Percentiles rank a stretch among this genome's conserved stretches.
Evolutionary conservation across 2,329 filamentous ascomycete species (phyloP).

Genomic region (Cladobotryum mycophilum): DNA sequence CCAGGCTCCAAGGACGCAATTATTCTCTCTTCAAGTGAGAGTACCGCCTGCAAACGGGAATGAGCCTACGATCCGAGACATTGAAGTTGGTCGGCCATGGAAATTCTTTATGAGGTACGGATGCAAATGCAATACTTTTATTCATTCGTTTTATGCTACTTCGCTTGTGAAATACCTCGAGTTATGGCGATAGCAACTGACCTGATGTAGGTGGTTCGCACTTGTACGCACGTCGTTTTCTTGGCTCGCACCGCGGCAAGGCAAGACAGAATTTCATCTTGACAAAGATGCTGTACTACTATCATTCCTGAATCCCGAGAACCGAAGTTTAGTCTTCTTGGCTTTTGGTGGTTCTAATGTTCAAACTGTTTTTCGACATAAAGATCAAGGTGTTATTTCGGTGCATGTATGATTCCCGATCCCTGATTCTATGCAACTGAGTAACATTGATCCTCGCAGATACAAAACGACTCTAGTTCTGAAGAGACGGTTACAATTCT

Average conservation of each 20-base stretch:
- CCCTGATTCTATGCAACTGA: neutral
- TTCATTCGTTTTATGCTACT: no score
- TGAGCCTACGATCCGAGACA: slow-evolving; percentile 49
- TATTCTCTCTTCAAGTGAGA: slow-evolving; percentile 60
- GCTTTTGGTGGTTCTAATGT: slow-evolving; percentile 72
- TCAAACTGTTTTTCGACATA: slow-evolving; percentile 61
- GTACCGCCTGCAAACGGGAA: slow-evolving; percentile 52
- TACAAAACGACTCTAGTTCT: slow-evolving; percentile 59
- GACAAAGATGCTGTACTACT: slow-evolving; percentile 74
- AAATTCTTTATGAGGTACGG: slow-evolving; percentile 47
- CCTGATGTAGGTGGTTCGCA: slow-evolving; percentile 62
- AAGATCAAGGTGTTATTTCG: slow-evolving; percentile 57
- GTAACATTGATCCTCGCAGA: slow-evolving; percentile 29
- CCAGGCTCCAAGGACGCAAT: slow-evolving; percentile 60
- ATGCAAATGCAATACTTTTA: neutral
- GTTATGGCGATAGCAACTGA: neutral
- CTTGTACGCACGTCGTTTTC: slow-evolving; percentile 72
- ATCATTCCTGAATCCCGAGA: slow-evolving; percentile 67
- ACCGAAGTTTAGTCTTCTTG: slow-evolving; percentile 69
- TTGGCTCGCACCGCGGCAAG: slow-evolving; percentile 87
- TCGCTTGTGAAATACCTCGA: neutral
- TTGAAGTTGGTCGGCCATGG: slow-evolving; percentile 59
- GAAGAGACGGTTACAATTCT: slow-evolving; percentile 56
- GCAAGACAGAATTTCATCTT: slow-evolving; percentile 57
- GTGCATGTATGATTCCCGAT: slow-evolving; percentile 49